These are phyloP conservation scores for Phytophthora fragariaefolia DNA, from an alignment of 352 stramenopile species.

Conservation along the genomic window DNA sequence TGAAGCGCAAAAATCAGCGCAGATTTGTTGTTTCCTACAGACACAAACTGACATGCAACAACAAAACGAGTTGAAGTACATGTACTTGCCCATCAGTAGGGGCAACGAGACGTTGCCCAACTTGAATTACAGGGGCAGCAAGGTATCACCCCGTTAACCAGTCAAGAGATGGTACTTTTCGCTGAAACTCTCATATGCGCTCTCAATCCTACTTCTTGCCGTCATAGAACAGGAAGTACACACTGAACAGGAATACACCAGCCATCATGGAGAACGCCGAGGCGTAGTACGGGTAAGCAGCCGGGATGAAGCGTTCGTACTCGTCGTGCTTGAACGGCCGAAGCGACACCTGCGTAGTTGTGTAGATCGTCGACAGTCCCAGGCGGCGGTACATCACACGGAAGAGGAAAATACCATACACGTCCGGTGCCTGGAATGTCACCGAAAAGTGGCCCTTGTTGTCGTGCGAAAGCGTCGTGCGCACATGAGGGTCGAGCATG, in stretches of 20 bases:
- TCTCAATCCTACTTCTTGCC: conserved; percentile 53
- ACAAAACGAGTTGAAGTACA: too few species aligned
- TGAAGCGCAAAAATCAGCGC: too few species aligned
- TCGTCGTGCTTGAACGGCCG: conserved; percentile 96
- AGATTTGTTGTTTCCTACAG: too few species aligned
- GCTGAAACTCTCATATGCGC: neutral
- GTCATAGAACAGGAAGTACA: conserved; percentile 90
- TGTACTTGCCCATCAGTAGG: too few species aligned
- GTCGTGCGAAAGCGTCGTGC: conserved; percentile 86
- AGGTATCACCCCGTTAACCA: neutral
- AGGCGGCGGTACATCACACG: conserved; percentile 91
- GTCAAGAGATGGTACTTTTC: too few species aligned
- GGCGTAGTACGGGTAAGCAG: conserved; percentile 94
- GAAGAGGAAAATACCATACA: conserved; percentile 96
- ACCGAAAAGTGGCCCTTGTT: conserved; percentile 78
- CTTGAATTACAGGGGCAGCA: too few species aligned
- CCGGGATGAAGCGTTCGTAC: conserved; percentile 94
- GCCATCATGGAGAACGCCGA: conserved; percentile 92
- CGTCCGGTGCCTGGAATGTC: conserved; percentile 90
- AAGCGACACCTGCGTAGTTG: conserved; percentile 91
- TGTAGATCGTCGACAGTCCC: conserved; percentile 88
- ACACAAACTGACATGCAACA: too few species aligned
- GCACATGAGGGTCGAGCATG: conserved; percentile 94
- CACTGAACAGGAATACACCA: conserved; percentile 91
- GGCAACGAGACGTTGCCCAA: too few species aligned